phyloP scores from a whole-genome alignment of 352 stramenopile species.

The Phytophthora litchii region DNA sequence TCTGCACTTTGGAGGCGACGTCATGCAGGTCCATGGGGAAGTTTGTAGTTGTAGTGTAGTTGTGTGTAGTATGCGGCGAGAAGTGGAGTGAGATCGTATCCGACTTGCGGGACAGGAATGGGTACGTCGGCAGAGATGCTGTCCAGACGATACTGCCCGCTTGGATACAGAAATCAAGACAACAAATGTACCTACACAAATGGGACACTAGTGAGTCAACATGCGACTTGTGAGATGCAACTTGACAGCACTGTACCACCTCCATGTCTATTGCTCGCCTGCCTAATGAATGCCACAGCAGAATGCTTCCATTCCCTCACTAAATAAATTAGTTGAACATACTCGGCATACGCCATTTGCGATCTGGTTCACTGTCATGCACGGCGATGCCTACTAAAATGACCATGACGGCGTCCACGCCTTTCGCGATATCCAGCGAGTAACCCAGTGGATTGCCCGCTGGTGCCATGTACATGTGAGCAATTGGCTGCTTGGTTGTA shows the following conservation, averaged over 20 bases:
- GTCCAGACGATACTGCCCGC: neutral
- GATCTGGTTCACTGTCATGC: constrained; percentile 33
- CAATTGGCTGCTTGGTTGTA: constrained; percentile 30
- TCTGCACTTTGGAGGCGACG: constrained; percentile 39
- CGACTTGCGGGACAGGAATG: constrained; percentile 2
- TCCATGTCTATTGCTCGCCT: too few relatives aligned
- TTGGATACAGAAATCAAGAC: constrained; percentile 9
- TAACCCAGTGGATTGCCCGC: constrained; percentile 31
- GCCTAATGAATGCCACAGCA: too few relatives aligned
- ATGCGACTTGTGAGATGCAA: neutral
- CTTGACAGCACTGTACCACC: too few relatives aligned
- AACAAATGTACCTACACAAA: constrained; percentile 7
- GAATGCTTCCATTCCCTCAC: too few relatives aligned
- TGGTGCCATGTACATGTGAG: constrained; percentile 35
- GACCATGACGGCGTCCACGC: constrained; percentile 42
- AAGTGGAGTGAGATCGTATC: constrained; percentile 13
- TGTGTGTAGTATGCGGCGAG: constrained; percentile 3
- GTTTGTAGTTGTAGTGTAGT: too few relatives aligned
- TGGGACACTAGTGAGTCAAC: constrained; percentile 1
- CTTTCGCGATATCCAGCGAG: constrained; percentile 41
- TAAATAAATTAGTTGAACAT: too few relatives aligned
- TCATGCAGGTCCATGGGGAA: constrained; percentile 36
- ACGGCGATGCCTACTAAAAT: constrained; percentile 38
- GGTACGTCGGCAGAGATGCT: neutral
- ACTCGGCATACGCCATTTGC: constrained; percentile 17